Base-by-base conservation (phyloP, 1,284 basidiomycete genomes). In the Leccinum fuscescens region DNA sequence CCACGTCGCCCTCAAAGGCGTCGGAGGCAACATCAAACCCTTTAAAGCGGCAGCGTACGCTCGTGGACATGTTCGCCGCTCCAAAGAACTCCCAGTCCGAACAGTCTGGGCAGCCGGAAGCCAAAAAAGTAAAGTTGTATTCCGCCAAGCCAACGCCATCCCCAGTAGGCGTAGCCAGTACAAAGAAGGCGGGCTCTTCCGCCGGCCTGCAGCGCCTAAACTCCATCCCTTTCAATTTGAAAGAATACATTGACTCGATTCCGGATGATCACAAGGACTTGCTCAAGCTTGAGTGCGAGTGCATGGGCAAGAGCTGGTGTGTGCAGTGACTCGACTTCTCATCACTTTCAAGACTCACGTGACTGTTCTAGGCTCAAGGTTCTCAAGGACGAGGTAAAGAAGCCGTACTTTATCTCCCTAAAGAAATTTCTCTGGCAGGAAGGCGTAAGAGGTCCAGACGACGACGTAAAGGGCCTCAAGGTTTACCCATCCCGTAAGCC, bases 301-400 rank as follows among this genome's bases (percentile, higher is more conserved):
- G 82, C 14, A 83, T 93, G 82, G 86, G 86, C 48, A 85, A 85
- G 69, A 88, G 85, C 66, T 93, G 90, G 90, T 87, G 62, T 66
- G 83, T 71, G 24, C 37, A 20, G 11, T 15, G 29, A n/a, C 54
- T 42, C 12, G 27, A n/a, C 54, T 42, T 52, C n/a, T 55, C 20
- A 35, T 39, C 44, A 48, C 53, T 27, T 6, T 24, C 15, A 2
- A 15, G 58, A 48, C 51, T 59, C 56, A 61, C 57, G 51, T 37
- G 57, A 50, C 56, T 57, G 48, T 24, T 55, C 42, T 65, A 90
- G 89, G 89, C 74, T 90, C 54, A 90, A 90, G 70, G 66, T 90
- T 27, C 79, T 91, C 58, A 84, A 86, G 65, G 83, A 88, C 63
- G 89, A 92, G 67, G 83, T 93, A 60, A 82, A 79, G 66, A 88